These are phyloP conservation scores for Discostella pseudostelligera DNA, from an alignment of 108 stramenopile species.

Conservation along the genomic window DNA sequence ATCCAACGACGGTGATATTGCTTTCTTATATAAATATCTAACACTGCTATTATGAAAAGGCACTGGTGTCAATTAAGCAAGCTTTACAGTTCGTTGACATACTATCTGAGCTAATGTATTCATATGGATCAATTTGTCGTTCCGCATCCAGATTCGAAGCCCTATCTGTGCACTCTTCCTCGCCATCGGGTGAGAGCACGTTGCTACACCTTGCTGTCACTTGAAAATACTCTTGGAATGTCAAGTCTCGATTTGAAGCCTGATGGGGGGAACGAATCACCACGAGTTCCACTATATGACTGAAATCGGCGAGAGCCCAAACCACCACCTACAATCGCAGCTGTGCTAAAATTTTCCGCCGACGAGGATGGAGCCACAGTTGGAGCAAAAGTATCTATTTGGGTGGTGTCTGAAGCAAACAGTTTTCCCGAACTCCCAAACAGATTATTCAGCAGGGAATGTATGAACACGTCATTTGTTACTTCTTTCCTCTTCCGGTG, in stretches of 20 bases:
- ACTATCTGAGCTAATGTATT: too few species aligned
- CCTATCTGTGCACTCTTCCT: too few species aligned
- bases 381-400: slow-evolving; percentile 5
- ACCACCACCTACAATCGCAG: background rate
- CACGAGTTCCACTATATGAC: slow-evolving; percentile 19
- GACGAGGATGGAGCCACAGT: background rate
- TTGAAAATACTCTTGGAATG: slow-evolving; percentile 14
- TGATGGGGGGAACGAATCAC: slow-evolving; percentile 23
- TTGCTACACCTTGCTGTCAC: background rate
- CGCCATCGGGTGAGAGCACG: too few species aligned
- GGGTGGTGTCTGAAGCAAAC: slow-evolving; percentile 11
- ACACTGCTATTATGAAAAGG: too few species aligned
- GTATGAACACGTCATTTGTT: slow-evolving; percentile 30
- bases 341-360: background rate
- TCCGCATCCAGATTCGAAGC: too few species aligned
- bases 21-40: too few species aligned
- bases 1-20: slow-evolving; percentile 23
- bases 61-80: too few species aligned
- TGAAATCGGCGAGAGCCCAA: slow-evolving; percentile 29
- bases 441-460: slow-evolving; percentile 40
- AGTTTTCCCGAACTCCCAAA: slow-evolving; percentile 33
- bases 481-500: slow-evolving; percentile 33
- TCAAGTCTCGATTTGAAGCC: slow-evolving; percentile 1
- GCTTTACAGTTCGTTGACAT: background rate
- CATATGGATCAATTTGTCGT: too few species aligned